Base-by-base conservation (phyloP, 768 basidiomycete genomes). In the Serendipita indica region DNA sequence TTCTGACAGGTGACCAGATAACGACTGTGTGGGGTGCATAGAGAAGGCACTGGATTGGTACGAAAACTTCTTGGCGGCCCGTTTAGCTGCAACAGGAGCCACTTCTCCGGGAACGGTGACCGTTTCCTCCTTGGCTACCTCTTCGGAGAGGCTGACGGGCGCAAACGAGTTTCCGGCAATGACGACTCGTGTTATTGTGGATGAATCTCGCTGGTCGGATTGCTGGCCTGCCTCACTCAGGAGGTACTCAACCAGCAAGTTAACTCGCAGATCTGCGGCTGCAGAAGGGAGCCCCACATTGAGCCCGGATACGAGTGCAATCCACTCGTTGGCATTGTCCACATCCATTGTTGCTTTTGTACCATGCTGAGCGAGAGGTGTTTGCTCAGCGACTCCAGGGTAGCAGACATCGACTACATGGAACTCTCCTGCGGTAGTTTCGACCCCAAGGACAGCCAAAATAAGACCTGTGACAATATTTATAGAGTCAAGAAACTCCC, bases 231-330 rank as follows among this genome's bases (percentile, higher is more conserved):
- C 75, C 71, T 98, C 94, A 1, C 90, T 90, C 0, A 79, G 76
- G 35, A 99, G 72, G 71, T 87, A 96, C 69, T 99, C 96, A 2
- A 82, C 77, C n/a, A 99, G 72, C 76, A 98, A 77, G 64, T 92
- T 86, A 56, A 83, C 77, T 62, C 84, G 83, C 6, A 86, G 78
- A 60, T 77, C 76, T 7, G 69, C 67, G 32, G 68, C 66, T n/a
- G 58, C 61, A 63, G 89, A 86, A 6, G 80, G 73, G 18, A 79
- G 70, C 3, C 89, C 89, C 33, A 97, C 74, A 49, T 86, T 82
- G 4, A 99, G 74, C 0, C 96, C 96, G 10, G 91, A 94, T 2
- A 89, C 74, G 1, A 89, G 67, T 3, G 84, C 96, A 39, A 98
- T 75, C 82, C 90, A 97, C 65, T 83, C 80, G 62, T 84, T 83